Conservation (phyloP, 257 asterid species). For the Jaltomata sinuosa region DNA sequence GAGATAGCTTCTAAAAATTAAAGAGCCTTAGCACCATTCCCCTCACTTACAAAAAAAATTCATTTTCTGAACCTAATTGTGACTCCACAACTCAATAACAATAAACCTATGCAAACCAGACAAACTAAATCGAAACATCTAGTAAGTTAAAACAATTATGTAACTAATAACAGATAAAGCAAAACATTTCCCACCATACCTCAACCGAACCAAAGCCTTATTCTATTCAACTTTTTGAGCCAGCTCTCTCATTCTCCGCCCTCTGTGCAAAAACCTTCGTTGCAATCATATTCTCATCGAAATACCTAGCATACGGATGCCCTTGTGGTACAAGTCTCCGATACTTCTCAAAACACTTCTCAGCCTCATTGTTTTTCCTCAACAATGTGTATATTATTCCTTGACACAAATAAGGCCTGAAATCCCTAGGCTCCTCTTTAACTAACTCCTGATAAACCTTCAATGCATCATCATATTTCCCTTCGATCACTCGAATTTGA, state of each 20-base stretch:
- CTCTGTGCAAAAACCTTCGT: constrained; percentile 72
- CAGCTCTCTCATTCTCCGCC: constrained; percentile 56
- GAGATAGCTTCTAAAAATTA: neutral
- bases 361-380: constrained; percentile 71
- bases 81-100: neutral
- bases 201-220: neutral
- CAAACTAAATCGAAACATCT: neutral
- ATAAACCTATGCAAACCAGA: neutral
- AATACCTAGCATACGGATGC: constrained; percentile 72
- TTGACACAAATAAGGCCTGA: constrained; percentile 85
- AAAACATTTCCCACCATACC: neutral
- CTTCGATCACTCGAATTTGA: constrained; percentile 65
- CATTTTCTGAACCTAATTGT: neutral
- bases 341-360: constrained; percentile 71
- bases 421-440: constrained; percentile 90
- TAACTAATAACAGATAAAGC: neutral
- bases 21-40: neutral
- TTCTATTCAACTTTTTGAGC: constrained; percentile 23
- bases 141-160: neutral
- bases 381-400: constrained; percentile 76
- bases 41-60: neutral
- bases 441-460: constrained; percentile 54
- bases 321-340: constrained; percentile 73
- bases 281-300: constrained; percentile 85
- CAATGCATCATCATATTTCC: constrained; percentile 60